Conservation (phyloP, 1,139 yeast genomes). For the Hyphopichia fennica region DNA sequence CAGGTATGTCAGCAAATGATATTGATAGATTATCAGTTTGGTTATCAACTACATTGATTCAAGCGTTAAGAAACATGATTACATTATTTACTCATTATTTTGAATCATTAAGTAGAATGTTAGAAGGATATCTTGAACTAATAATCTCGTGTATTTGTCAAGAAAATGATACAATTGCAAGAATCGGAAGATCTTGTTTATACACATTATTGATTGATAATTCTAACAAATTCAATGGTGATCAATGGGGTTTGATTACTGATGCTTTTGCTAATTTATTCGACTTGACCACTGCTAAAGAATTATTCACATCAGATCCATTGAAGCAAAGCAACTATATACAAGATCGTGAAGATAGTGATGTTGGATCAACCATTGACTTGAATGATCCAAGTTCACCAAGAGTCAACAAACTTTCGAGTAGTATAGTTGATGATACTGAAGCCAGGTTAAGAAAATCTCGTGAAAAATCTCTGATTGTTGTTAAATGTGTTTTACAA, state of each 20-base stretch:
- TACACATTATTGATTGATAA: constrained; percentile 77
- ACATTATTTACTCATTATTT: constrained; percentile 81
- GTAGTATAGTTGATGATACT: constrained; percentile 18
- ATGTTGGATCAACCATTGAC: constrained; percentile 15
- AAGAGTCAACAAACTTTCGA: constrained; percentile 7
- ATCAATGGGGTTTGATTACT: constrained; percentile 77
- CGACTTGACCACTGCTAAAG: constrained; percentile 81
- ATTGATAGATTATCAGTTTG: constrained; percentile 90
- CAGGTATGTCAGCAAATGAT: constrained; percentile 24
- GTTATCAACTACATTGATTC: constrained; percentile 94
- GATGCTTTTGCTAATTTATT: constrained; percentile 67
- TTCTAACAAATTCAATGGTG: constrained; percentile 56
- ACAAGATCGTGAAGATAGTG: constrained; percentile 17
- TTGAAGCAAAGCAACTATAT: constrained; percentile 23
- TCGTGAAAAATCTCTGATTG: constrained; percentile 73
- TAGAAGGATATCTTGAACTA: constrained; percentile 75
- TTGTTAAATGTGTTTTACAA: constrained; percentile 89
- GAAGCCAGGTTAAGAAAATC: constrained; percentile 28
- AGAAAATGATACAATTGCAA: constrained; percentile 93
- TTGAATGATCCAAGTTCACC: constrained; percentile 12
- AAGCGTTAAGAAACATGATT: constrained; percentile 88
- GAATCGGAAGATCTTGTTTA: constrained; percentile 89
- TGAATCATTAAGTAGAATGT: constrained; percentile 65
- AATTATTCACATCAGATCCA: constrained; percentile 75
- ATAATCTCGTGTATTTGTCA: constrained; percentile 90